A percentile compares a stretch with the other conserved stretches of the same genome.
These are phyloP conservation scores for Esteya vermicola DNA, from an alignment of 2,329 filamentous ascomycete genomes.

Conservation along the genomic window DNA sequence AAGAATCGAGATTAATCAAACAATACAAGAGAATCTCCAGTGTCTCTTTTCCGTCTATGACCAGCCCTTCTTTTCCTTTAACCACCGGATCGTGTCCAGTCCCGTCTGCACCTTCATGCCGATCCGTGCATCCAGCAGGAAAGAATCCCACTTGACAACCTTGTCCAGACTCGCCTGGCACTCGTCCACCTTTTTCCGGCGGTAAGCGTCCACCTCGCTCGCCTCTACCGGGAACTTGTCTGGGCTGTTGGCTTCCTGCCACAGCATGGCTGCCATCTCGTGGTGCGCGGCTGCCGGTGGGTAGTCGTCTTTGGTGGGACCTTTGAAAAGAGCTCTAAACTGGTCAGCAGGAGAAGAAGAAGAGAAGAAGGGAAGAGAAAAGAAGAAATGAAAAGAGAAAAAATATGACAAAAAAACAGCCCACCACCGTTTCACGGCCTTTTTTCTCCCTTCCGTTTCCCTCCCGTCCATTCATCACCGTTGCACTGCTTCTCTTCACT, in stretches of 20 bases:
- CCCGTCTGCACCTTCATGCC: slow-evolving; percentile 60
- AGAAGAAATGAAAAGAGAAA: background rate
- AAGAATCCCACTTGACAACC: slow-evolving; percentile 56
- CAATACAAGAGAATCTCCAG: no score
- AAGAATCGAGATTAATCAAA: no score
- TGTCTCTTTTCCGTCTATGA: background rate
- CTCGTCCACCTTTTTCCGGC: slow-evolving; percentile 37
- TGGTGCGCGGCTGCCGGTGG: slow-evolving; percentile 63
- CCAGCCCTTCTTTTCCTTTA: slow-evolving; percentile 26
- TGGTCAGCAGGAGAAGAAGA: no score
- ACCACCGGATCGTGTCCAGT: slow-evolving; percentile 49
- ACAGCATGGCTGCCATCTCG: slow-evolving; percentile 71
- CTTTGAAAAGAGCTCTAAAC: slow-evolving; percentile 39
- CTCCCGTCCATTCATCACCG: no score
- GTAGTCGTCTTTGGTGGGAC: slow-evolving; percentile 53
- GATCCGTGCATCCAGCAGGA: slow-evolving; percentile 59
- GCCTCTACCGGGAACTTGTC: slow-evolving; percentile 13
- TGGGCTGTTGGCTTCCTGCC: slow-evolving; percentile 48
- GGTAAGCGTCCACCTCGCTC: slow-evolving; percentile 19
- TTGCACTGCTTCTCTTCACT: no score
- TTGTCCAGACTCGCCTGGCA: slow-evolving; percentile 53
- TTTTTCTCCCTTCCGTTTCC: no score
- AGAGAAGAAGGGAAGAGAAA: no score
- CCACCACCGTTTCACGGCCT: no score
- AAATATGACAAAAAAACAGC: no score